phyloP scores from a whole-genome alignment of 192 early-diverging fungal species.

The Pilobolus umbonatus region DNA sequence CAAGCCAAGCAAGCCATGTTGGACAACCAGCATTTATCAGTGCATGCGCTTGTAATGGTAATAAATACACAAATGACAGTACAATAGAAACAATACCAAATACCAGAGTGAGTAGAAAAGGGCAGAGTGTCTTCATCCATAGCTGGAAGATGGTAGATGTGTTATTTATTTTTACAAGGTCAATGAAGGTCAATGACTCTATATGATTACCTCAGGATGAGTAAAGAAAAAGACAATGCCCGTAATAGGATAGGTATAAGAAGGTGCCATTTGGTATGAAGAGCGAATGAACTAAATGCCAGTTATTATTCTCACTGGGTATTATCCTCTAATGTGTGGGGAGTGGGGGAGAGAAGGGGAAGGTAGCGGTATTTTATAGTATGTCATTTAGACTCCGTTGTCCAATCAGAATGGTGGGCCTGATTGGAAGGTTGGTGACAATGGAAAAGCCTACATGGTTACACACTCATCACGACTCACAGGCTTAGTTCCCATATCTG shows the following conservation, averaged over 20 bases:
- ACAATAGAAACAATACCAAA: slow-evolving; percentile 43
- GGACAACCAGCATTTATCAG: slow-evolving; percentile 45
- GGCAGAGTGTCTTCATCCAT: slow-evolving; percentile 47
- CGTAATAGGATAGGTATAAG: neutral
- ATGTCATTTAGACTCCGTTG: too few species aligned
- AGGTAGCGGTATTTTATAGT: too few species aligned
- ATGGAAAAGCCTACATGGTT: too few species aligned
- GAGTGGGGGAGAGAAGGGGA: too few species aligned
- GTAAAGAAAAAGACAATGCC: slow-evolving; percentile 5
- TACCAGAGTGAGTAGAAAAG: slow-evolving; percentile 44
- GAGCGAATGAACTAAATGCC: too few species aligned
- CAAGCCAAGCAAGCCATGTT: slow-evolving; percentile 57
- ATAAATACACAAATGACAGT: slow-evolving; percentile 49
- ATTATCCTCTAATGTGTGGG: too few species aligned
- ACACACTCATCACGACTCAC: too few species aligned
- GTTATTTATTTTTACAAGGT: neutral
- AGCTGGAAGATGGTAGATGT: slow-evolving; percentile 19
- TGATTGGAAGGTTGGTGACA: too few species aligned
- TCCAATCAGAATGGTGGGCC: too few species aligned
- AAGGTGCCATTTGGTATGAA: neutral
- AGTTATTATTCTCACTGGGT: too few species aligned
- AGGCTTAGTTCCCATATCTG: too few species aligned
- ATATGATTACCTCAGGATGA: neutral
- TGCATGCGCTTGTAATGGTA: slow-evolving; percentile 56
- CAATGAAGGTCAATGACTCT: neutral